Base-by-base conservation (phyloP, 345 rosid species). In the Turnera subulata region DNA sequence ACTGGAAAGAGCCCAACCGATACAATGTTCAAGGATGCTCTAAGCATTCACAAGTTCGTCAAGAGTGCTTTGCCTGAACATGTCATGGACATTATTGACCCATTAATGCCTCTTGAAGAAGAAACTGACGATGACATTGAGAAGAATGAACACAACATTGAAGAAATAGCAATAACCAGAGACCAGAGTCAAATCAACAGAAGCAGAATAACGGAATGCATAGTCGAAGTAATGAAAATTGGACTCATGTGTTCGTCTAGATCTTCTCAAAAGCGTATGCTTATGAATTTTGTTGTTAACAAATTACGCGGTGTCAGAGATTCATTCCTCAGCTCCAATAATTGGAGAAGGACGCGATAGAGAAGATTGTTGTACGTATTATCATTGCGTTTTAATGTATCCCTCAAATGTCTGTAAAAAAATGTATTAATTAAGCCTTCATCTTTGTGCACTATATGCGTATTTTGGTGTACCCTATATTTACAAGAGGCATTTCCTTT, bases 1-100 rank as follows among this genome's bases (percentile, higher is more conserved):
- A 66, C 78, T 23, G 75, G 75, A 24, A 74, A 65, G 54, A 69
- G 72, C 15, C 78, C 78, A 2, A 62, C 67, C 2, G 73, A 62
- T 24, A n/a, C n/a, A n/a, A n/a, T n/a, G n/a, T 68, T 62, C 63
- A 58, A 46, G 50, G 75, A 62, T 53, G 60, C 58, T 55, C 7
- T 58, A 1, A 55, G 33, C 56, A 44, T 70, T 45, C 58, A 54
- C 22, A 48, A 32, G 21, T 69, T 37, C 24, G 56, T 56, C 38
- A 46, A 53, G 59, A 59, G 25, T 49, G 65, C 59, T n/a, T 52
- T 58, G 55, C 64, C 70, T 6, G 49, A 53, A 12, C 33, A 23
- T 22, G 53, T 66, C 17, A 46, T 26, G 60, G 55, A 46, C 18
- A 40, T 59, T 37, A 21, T 19, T 5, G 60, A 53, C 44, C 20